Conservation (phyloP, 148 eudicot species). For the Suaeda aralocaspica region DNA sequence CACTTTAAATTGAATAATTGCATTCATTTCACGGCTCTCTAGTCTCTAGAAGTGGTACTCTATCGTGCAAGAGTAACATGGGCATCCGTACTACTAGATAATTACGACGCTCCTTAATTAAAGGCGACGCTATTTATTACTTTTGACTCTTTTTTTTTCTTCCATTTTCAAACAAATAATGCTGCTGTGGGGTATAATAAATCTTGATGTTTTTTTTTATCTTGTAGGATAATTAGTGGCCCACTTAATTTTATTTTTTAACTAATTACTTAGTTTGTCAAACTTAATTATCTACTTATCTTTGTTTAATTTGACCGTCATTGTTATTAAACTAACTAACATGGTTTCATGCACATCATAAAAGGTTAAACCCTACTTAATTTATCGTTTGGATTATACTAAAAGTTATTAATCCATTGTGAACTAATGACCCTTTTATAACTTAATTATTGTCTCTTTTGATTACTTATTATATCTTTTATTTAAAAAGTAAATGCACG, state of each 20-base stretch:
- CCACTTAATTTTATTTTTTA: slow-evolving; percentile 4
- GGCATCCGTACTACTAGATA: too few relatives aligned
- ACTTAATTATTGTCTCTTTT: too few relatives aligned
- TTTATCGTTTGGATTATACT: too few relatives aligned
- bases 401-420: too few relatives aligned
- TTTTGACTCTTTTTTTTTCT: slow-evolving; percentile 15
- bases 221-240: slow-evolving; percentile 10
- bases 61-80: too few relatives aligned
- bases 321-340: background rate
- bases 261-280: background rate
- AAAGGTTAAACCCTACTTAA: background rate
- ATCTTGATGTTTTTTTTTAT: background rate
- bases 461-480: too few relatives aligned
- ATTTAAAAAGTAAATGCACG: too few relatives aligned
- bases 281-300: background rate
- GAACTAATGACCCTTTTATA: too few relatives aligned
- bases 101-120: background rate
- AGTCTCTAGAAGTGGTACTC: too few relatives aligned
- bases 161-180: background rate
- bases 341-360: background rate
- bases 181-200: slow-evolving; percentile 9
- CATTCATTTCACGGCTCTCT: too few relatives aligned
- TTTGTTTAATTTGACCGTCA: background rate
- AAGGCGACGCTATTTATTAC: too few relatives aligned
- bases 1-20: too few relatives aligned